Evolutionary conservation across 1,284 basidiomycete genomes (phyloP).

Genomic region (Leucoagaricus sp.): DNA sequence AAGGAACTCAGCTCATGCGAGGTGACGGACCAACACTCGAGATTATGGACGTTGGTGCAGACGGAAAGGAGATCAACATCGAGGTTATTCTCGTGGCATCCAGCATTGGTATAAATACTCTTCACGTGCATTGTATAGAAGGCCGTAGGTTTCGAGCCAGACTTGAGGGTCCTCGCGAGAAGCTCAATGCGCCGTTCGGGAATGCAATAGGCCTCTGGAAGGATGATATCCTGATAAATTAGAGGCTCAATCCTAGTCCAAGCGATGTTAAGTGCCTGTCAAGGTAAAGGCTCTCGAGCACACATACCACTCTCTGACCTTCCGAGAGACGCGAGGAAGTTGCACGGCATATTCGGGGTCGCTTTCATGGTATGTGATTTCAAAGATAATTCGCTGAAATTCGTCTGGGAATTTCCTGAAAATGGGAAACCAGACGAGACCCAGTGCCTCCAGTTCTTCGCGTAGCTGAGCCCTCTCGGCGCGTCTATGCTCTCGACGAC

Average conservation of each 20-base stretch:
- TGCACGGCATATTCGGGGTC: background rate
- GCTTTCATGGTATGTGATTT: background rate
- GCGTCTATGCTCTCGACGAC: background rate
- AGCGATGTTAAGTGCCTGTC: too few species aligned
- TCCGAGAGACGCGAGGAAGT: background rate
- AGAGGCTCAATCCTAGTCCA: conserved; percentile 10
- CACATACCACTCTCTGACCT: conserved; percentile 6
- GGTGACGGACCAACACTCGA: background rate
- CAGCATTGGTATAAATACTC: background rate
- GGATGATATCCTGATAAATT: conserved; percentile 1
- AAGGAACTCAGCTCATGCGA: background rate
- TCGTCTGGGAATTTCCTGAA: conserved; percentile 1
- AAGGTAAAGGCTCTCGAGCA: background rate
- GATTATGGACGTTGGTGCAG: background rate
- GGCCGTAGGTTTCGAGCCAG: background rate
- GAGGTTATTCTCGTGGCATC: background rate
- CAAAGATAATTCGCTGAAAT: conserved; percentile 6
- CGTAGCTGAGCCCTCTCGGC: background rate
- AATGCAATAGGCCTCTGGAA: background rate
- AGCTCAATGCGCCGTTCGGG: background rate
- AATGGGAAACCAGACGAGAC: background rate
- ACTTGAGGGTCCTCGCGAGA: background rate
- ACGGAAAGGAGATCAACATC: conserved; percentile 1
- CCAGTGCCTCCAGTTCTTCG: background rate
- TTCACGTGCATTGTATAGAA: conserved; percentile 4